A percentile compares a stretch with the other conserved stretches of the same genome.
These are phyloP conservation scores for Porphyridium purpureum DNA, from an alignment of 23 red algal genomes.

Conservation along the genomic window DNA sequence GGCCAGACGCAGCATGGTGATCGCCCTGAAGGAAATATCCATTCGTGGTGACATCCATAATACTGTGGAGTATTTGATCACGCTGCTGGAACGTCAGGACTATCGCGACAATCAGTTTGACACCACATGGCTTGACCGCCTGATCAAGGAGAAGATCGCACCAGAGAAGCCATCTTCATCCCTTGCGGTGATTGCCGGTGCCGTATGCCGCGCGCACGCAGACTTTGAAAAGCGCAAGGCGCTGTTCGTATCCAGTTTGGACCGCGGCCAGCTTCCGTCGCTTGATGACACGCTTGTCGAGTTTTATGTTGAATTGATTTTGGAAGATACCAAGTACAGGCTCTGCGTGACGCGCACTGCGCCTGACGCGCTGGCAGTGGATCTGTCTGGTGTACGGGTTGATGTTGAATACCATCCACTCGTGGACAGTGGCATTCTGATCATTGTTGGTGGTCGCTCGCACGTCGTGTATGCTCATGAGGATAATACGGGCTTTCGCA, in stretches of 20 bases:
- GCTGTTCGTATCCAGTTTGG: conserved; percentile 46
- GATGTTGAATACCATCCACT: conserved; percentile 54
- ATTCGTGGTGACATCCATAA: conserved; percentile 96
- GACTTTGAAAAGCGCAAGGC: conserved; percentile 23
- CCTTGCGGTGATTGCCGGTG: conserved; percentile 76
- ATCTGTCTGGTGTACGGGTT: conserved; percentile 15
- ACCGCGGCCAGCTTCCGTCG: conserved; percentile 75
- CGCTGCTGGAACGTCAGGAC: conserved; percentile 59
- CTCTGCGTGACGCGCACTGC: conserved; percentile 57
- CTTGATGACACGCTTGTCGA: conserved; percentile 44
- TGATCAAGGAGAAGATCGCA: conserved; percentile 62
- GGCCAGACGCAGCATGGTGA: conserved; percentile 54
- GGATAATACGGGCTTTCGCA: conserved; percentile 54
- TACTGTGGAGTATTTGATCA: conserved; percentile 84
- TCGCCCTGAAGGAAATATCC: conserved; percentile 82
- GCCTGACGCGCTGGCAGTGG: conserved; percentile 33
- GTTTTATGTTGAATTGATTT: conserved; percentile 80
- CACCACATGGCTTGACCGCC: conserved; percentile 86
- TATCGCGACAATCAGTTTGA: conserved; percentile 62
- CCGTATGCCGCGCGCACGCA: conserved; percentile 59
- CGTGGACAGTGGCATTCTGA: conserved; percentile 62
- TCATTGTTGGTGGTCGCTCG: conserved; percentile 73
- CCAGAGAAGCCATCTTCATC: conserved; percentile 53
- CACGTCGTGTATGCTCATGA: conserved; percentile 66
- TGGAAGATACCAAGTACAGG: conserved; percentile 73